A percentile compares a stretch with the other conserved stretches of the same genome.
These are phyloP conservation scores for Backusella australiensis DNA, from an alignment of 192 early-diverging fungal genomes.

Conservation along the genomic window DNA sequence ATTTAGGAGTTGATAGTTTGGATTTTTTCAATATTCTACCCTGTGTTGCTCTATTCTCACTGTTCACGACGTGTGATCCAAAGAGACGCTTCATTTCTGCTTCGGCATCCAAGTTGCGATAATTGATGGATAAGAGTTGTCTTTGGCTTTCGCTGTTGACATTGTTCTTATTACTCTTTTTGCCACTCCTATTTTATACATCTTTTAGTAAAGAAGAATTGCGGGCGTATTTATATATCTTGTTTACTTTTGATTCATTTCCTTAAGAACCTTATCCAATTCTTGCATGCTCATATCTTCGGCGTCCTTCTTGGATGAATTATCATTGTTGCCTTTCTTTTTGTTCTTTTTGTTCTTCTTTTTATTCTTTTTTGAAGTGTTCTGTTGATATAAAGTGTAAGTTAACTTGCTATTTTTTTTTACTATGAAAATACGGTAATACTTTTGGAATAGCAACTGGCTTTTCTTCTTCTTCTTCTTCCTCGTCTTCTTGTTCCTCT, in stretches of 20 bases:
- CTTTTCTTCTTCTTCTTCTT: neutral
- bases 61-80: slow-evolving; percentile 78
- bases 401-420: neutral
- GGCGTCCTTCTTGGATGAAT: slow-evolving; percentile 21
- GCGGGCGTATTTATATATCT: neutral
- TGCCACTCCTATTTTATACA: slow-evolving; percentile 10
- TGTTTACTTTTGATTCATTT: slow-evolving; percentile 58
- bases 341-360: slow-evolving; percentile 51
- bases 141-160: slow-evolving; percentile 2
- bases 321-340: slow-evolving; percentile 14
- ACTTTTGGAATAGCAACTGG: neutral
- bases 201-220: neutral
- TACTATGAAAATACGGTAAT: neutral
- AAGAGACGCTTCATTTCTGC: slow-evolving; percentile 90
- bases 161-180: slow-evolving; percentile 6
- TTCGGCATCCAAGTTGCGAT: slow-evolving; percentile 74
- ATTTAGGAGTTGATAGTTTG: slow-evolving; percentile 64
- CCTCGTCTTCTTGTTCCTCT: neutral
- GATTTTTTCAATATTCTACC: slow-evolving; percentile 48
- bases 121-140: slow-evolving; percentile 54
- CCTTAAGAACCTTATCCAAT: slow-evolving; percentile 60
- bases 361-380: slow-evolving; percentile 40
- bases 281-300: slow-evolving; percentile 61
- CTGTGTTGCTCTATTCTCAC: slow-evolving; percentile 18
- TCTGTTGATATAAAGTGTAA: neutral